These are phyloP conservation scores for Balansia obtecta DNA, from an alignment of 2,329 filamentous ascomycete species.

Conservation along the genomic window DNA sequence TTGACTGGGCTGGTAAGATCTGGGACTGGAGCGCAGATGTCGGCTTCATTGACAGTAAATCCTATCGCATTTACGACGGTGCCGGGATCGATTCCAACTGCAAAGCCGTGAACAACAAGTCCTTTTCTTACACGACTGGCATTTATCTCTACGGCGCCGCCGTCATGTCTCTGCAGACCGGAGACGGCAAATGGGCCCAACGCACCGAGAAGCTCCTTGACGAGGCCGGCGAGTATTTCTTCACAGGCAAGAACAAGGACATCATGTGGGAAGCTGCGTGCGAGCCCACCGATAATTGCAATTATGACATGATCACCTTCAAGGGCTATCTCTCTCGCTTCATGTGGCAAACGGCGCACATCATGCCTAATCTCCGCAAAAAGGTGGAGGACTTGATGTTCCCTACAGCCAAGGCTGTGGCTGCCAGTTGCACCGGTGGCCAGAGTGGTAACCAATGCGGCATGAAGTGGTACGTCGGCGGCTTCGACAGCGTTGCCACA, in stretches of 20 bases:
- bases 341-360: conserved; percentile 44
- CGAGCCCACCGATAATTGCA: conserved; percentile 43
- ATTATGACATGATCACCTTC: conserved; percentile 53
- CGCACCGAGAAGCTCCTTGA: conserved; percentile 40
- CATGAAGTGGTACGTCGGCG: conserved; percentile 48
- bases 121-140: conserved; percentile 55
- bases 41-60: conserved; percentile 40
- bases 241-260: conserved; percentile 37
- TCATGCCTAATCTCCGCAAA: conserved; percentile 40
- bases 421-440: conserved; percentile 43
- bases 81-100: conserved; percentile 44
- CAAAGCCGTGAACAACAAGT: conserved; percentile 34
- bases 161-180: conserved; percentile 49
- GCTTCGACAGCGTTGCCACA: conserved; percentile 41
- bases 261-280: conserved; percentile 58
- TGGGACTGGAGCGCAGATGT: conserved; percentile 51
- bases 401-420: conserved; percentile 43
- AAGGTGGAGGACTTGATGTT: conserved; percentile 36
- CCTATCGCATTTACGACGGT: conserved; percentile 49
- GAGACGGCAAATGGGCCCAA: conserved; percentile 38
- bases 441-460: conserved; percentile 40
- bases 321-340: conserved; percentile 56
- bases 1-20: conserved; percentile 53
- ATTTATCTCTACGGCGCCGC: conserved; percentile 55
- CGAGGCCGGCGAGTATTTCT: conserved; percentile 42